phyloP scores from a whole-genome alignment of 495 filamentous ascomycete species.

The Daldinia childiae region DNA sequence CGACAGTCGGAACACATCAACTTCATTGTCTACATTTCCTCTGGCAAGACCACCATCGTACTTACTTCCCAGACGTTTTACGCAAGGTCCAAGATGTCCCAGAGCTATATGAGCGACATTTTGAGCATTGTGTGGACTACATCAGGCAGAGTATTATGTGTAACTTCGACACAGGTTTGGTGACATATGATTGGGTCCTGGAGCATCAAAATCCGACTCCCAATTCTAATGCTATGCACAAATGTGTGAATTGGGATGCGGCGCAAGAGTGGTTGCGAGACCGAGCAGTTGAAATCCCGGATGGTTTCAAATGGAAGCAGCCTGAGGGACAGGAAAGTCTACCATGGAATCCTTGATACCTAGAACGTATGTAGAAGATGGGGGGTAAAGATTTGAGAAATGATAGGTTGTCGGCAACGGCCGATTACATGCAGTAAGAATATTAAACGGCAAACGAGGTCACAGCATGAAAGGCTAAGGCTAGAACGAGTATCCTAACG shows the following conservation, averaged over 20 bases:
- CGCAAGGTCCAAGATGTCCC: conserved; percentile 31
- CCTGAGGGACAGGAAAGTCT: conserved; percentile 16
- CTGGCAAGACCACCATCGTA: conserved; percentile 21
- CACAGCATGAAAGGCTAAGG: not conserved
- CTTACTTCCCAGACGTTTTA: conserved; percentile 17
- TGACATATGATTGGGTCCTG: conserved; percentile 43
- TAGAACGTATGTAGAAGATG: not conserved
- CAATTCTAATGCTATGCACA: conserved; percentile 40
- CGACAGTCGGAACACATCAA: conserved; percentile 33
- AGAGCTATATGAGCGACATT: conserved; percentile 46
- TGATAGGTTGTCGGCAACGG: not conserved
- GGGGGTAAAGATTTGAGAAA: not conserved
- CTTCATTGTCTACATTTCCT: conserved; percentile 31
- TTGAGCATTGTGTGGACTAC: conserved; percentile 49
- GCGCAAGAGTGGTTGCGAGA: conserved; percentile 45
- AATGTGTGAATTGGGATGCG: conserved; percentile 48
- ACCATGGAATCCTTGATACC: conserved; percentile 14
- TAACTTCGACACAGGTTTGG: conserved; percentile 42
- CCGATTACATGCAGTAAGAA: not conserved
- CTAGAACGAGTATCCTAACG: not conserved
- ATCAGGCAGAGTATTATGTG: conserved; percentile 50
- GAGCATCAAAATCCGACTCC: conserved; percentile 44
- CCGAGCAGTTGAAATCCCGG: conserved; percentile 34
- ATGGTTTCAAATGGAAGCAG: conserved; percentile 26
- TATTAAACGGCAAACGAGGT: not conserved